phyloP scores from a whole-genome alignment of 352 stramenopile species.

The Phytophthora chlamydospora region DNA sequence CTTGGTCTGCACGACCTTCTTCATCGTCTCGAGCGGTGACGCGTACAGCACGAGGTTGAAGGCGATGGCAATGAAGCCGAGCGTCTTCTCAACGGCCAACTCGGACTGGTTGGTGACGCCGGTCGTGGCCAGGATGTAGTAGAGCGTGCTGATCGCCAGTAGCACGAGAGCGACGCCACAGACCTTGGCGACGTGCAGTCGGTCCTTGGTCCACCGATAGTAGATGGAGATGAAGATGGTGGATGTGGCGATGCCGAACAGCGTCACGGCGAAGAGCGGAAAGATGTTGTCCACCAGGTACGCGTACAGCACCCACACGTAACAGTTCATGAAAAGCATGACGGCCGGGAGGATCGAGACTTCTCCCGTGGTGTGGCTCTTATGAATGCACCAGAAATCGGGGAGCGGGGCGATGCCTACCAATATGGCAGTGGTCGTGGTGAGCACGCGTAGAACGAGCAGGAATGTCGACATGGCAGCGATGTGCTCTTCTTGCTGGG shows the following conservation, averaged over 20 bases:
- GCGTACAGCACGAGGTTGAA: slow-evolving; percentile 53
- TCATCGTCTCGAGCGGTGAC: slow-evolving; percentile 53
- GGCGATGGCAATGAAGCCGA: slow-evolving; percentile 47
- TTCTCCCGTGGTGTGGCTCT: slow-evolving; percentile 20
- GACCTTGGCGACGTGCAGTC: slow-evolving; percentile 30
- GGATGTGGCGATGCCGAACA: slow-evolving; percentile 28
- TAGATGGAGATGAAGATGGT: slow-evolving; percentile 39
- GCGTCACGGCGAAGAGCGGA: slow-evolving; percentile 33
- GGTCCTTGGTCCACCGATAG: slow-evolving; percentile 38
- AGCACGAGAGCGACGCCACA: slow-evolving; percentile 15
- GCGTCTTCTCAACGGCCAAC: slow-evolving; percentile 30
- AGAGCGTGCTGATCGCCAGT: slow-evolving; percentile 35
- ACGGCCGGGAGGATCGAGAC: slow-evolving; percentile 37
- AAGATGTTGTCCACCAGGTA: slow-evolving; percentile 43
- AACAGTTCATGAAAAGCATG: slow-evolving; percentile 31
- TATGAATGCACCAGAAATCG: slow-evolving; percentile 32
- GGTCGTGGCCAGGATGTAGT: slow-evolving; percentile 38
- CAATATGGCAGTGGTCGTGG: slow-evolving; percentile 23
- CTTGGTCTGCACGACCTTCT: slow-evolving; percentile 44
- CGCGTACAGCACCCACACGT: slow-evolving; percentile 36
- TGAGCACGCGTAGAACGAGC: slow-evolving; percentile 29
- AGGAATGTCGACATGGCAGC: slow-evolving; percentile 27
- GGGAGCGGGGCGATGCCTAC: slow-evolving; percentile 26
- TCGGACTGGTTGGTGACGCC: slow-evolving; percentile 34
- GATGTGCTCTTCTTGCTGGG: too few species aligned